Conservation (phyloP, 1,284 basidiomycete species). For the Termitomyces sp. region DNA sequence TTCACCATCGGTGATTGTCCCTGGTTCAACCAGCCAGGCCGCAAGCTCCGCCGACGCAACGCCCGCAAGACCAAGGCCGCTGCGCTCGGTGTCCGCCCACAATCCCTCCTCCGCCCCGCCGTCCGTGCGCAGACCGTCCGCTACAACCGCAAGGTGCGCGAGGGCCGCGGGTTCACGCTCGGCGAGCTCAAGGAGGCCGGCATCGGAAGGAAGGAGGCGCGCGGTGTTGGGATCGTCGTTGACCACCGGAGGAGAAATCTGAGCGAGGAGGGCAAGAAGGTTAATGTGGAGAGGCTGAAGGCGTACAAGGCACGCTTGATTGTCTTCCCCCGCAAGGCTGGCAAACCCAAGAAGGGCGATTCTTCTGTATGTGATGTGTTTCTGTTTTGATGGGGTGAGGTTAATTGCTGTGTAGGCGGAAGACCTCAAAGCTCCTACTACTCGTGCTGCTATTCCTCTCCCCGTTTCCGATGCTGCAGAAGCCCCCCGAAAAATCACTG, state of each 20-base stretch:
- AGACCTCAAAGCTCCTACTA: slow-evolving; percentile 79
- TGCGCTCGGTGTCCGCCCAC: slow-evolving; percentile 87
- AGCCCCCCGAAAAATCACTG: slow-evolving; percentile 89
- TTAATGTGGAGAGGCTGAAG: slow-evolving; percentile 94
- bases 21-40: slow-evolving; percentile 99
- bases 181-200: slow-evolving; percentile 97
- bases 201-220: slow-evolving; percentile 91
- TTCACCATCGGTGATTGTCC: slow-evolving; percentile 65
- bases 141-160: slow-evolving; percentile 98
- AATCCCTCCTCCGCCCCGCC: slow-evolving; percentile 90
- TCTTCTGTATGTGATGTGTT: slow-evolving; percentile 61
- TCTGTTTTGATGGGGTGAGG: slow-evolving; percentile 3
- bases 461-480: slow-evolving; percentile 70
- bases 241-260: slow-evolving; percentile 97
- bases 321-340: slow-evolving; percentile 94
- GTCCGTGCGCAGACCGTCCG: slow-evolving; percentile 96
- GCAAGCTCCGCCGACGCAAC: slow-evolving; percentile 93
- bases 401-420: slow-evolving; percentile 55
- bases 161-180: slow-evolving; percentile 95
- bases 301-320: slow-evolving; percentile 86
- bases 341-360: slow-evolving; percentile 95
- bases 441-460: slow-evolving; percentile 69
- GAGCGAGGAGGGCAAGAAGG: slow-evolving; percentile 94
- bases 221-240: slow-evolving; percentile 90
- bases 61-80: slow-evolving; percentile 93